A percentile compares a stretch with the other conserved stretches of the same genome.
Evolutionary conservation across 2,329 filamentous ascomycete genomes (phyloP).

Genomic region (Daldinia eschscholtzii): DNA sequence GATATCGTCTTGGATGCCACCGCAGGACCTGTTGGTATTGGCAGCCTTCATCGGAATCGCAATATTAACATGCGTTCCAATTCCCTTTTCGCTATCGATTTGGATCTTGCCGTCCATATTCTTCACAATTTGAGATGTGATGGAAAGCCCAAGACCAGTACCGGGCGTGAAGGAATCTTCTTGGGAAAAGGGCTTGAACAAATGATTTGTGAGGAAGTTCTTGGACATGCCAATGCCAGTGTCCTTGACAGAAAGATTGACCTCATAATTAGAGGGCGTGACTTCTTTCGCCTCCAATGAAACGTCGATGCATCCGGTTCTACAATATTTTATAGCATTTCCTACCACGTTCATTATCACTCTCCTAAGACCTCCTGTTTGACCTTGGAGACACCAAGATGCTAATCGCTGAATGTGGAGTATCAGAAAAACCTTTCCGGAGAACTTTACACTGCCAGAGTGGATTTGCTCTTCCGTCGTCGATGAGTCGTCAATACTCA

Average conservation of each 20-base stretch:
- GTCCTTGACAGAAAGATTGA: constrained; percentile 64
- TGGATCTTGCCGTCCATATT: constrained; percentile 69
- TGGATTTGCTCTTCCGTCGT: constrained; percentile 40
- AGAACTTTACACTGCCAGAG: constrained; percentile 41
- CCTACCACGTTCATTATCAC: constrained; percentile 74
- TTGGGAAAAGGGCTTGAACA: constrained; percentile 72
- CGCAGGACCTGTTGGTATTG: not conserved
- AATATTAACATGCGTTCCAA: constrained; percentile 67
- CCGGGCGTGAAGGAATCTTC: constrained; percentile 69
- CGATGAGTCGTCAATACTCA: constrained; percentile 31
- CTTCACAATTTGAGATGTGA: constrained; percentile 68
- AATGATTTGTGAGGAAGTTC: constrained; percentile 67
- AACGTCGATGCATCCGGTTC: constrained; percentile 63
- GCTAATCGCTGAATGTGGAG: constrained; percentile 39
- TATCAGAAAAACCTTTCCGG: constrained; percentile 40
- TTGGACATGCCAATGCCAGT: constrained; percentile 72
- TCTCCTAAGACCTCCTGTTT: constrained; percentile 56
- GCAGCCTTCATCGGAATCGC: constrained; percentile 54
- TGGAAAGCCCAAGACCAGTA: constrained; percentile 70
- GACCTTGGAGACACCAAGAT: constrained; percentile 35
- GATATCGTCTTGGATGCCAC: constrained; percentile 15
- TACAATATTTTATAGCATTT: constrained; percentile 73
- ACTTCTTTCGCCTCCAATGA: constrained; percentile 49
- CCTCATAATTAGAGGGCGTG: constrained; percentile 39
- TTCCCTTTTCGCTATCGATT: constrained; percentile 64